Conservation (phyloP, 306 rosid species). For the Inga laurina region DNA sequence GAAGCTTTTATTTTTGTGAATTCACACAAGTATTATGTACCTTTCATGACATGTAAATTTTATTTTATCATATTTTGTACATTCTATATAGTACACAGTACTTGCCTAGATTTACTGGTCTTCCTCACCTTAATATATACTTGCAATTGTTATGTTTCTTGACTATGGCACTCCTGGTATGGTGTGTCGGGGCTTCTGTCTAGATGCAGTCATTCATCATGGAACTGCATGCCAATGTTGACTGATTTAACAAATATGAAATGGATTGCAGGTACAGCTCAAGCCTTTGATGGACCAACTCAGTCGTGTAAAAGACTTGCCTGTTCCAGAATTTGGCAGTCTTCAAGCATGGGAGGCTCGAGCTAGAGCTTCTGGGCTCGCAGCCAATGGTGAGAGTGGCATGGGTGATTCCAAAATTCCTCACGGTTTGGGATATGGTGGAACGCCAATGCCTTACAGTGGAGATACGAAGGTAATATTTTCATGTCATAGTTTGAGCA, state of each 20-base stretch:
- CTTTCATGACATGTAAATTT: constrained; percentile 9
- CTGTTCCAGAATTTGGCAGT: constrained; percentile 87
- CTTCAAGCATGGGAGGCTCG: constrained; percentile 98
- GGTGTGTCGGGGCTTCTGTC: background rate
- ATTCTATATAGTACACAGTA: background rate
- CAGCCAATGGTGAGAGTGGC: constrained; percentile 70
- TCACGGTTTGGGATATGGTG: constrained; percentile 65
- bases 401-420: constrained; percentile 76
- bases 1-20: constrained; percentile 10
- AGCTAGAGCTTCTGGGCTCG: constrained; percentile 83
- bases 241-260: constrained; percentile 20
- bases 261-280: constrained; percentile 70
- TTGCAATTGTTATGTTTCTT: constrained; percentile 12
- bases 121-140: constrained; percentile 12
- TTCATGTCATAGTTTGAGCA: constrained; percentile 13
- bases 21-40: background rate
- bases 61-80: background rate
- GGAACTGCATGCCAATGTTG: background rate
- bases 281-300: constrained; percentile 92
- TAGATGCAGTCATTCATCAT: background rate
- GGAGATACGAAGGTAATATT: constrained; percentile 92
- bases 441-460: constrained; percentile 85
- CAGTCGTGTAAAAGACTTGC: constrained; percentile 80
- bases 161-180: constrained; percentile 13
- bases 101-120: constrained; percentile 24